These are phyloP conservation scores for Xylaria sp. DNA, from an alignment of 2,329 filamentous ascomycete genomes.

Conservation along the genomic window DNA sequence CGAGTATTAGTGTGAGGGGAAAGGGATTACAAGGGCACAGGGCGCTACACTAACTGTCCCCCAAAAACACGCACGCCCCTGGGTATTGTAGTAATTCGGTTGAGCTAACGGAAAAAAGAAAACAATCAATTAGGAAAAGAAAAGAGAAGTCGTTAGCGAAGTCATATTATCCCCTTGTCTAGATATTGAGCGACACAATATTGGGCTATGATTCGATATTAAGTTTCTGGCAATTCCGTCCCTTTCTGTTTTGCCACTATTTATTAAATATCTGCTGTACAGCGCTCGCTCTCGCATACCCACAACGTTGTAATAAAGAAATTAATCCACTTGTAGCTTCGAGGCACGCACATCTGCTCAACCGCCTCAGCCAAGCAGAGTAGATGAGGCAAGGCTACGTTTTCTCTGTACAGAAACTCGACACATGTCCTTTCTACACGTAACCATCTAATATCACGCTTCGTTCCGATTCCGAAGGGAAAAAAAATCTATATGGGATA, in stretches of 20 bases:
- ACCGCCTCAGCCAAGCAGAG: background rate
- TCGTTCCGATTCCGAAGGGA: background rate
- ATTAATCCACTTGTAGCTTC: background rate
- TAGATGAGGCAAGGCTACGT: background rate
- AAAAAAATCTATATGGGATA: slow-evolving; percentile 12
- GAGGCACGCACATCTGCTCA: background rate
- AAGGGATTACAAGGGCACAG: background rate
- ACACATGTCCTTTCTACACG: background rate
- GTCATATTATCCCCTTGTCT: background rate
- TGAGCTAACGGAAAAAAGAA: background rate
- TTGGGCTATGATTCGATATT: background rate
- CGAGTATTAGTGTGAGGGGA: slow-evolving; percentile 6
- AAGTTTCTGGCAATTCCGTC: background rate
- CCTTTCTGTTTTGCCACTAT: background rate
- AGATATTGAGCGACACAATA: background rate
- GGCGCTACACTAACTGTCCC: slow-evolving; percentile 8
- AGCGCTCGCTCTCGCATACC: background rate
- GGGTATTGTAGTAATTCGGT: background rate
- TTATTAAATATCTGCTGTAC: slow-evolving; percentile 7
- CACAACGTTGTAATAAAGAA: background rate
- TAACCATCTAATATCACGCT: background rate
- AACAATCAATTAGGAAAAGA: background rate
- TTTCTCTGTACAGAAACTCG: background rate
- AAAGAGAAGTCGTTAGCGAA: background rate
- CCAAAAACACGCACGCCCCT: background rate